Base-by-base conservation (phyloP, 2,329 filamentous ascomycete genomes). In the Elsinoe australis region DNA sequence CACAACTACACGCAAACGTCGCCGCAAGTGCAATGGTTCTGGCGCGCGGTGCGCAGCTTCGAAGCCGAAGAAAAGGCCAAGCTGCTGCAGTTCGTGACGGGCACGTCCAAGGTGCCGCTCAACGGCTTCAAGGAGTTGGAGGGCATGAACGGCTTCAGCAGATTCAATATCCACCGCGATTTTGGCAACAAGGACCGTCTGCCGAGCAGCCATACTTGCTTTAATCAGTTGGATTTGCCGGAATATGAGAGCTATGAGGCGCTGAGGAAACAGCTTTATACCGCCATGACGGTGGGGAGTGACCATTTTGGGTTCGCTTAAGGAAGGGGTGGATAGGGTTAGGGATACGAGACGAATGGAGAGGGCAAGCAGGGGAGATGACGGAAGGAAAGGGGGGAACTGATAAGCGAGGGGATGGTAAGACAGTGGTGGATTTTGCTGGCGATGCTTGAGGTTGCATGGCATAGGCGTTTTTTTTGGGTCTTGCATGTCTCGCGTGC, bases 91-190 rank as follows among this genome's bases (percentile, higher is more conserved):
- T 98, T 98, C 65, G 92, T 98, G 56, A 98, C 94, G 1, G 92
- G 92, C 64, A 98, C 94, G 14, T 94, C 86, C 66, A 98, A 98
- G 70, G 94, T 98, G 38, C 92, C 92, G 31, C 80, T 98, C 42
- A 98, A 98, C 59, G 92, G 92, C 9, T 98, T 98, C 76, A 95
- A 95, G 71, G 92, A 98, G 67, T 78, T 98, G 5, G 94, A 98
- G 71, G 94, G 92, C 56, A 98, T 98, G 92, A 96, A 98, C 62
- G 92, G 92, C 31, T 83, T 96, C 65, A 95, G 85, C 67, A 83
- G 87, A 55, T 98, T 98, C 80, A 98, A 96, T 66, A 96, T 98
- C 54, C 92, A 98, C 64, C 87, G 92, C 55, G 92, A 96, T 67
- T 95, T 94, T 68, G 89, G 90, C 59, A 90, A 85, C 73, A 96